A percentile compares a stretch with the other conserved stretches of the same genome.
phyloP scores from a whole-genome alignment of 192 early-diverging fungal species.

The Rhizophagus clarus region DNA sequence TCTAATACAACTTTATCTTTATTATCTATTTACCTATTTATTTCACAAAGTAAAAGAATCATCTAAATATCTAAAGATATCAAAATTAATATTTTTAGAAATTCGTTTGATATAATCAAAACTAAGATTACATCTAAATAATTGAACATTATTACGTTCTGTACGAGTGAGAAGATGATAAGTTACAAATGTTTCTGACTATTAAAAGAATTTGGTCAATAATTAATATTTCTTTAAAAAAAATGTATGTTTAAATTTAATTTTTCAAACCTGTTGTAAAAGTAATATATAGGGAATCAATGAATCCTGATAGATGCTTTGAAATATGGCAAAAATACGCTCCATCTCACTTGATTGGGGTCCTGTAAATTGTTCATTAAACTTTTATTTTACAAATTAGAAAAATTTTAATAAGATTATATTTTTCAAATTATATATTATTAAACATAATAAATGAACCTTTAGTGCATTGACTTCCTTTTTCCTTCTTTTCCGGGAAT shows the following conservation, averaged over 20 bases:
- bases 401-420: background rate
- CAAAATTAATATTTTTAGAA: background rate
- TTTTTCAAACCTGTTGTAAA: background rate
- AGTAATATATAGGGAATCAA: background rate
- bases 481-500: background rate
- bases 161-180: background rate
- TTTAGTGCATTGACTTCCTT: background rate
- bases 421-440: background rate
- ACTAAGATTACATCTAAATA: conserved; percentile 3
- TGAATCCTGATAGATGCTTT: background rate
- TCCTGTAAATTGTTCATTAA: background rate
- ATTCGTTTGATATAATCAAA: conserved; percentile 5
- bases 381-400: background rate
- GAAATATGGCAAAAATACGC: conserved; percentile 2
- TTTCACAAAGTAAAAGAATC: background rate
- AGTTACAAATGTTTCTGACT: background rate
- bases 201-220: background rate
- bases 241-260: too few relatives aligned
- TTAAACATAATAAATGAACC: background rate
- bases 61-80: conserved; percentile 7
- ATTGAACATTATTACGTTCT: background rate
- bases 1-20: too few relatives aligned
- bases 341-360: conserved; percentile 4
- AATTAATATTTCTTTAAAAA: too few relatives aligned
- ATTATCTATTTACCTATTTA: too few relatives aligned